Conservation (phyloP, 352 stramenopile genomes). For the Phytophthora chlamydospora region DNA sequence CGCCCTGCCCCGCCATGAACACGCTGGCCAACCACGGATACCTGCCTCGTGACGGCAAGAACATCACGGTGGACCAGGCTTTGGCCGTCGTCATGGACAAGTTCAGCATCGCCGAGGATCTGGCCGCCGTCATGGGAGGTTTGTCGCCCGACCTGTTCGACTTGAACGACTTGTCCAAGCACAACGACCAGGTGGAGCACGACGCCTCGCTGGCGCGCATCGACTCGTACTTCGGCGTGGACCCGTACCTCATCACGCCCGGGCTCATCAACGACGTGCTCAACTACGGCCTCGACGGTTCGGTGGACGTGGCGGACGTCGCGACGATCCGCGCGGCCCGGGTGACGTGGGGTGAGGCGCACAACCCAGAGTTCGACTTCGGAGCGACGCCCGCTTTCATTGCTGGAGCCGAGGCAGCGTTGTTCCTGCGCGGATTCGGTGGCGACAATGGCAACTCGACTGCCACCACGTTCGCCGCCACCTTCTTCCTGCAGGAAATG, state of each 20-base stretch:
- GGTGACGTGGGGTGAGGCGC: slow-evolving; percentile 16
- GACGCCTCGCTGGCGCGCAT: slow-evolving; percentile 31
- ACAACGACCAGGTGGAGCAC: slow-evolving; percentile 32
- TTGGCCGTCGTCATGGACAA: slow-evolving; percentile 39
- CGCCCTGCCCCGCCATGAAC: slow-evolving; percentile 57
- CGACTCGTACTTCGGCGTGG: slow-evolving; percentile 31
- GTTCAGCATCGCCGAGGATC: slow-evolving; percentile 44
- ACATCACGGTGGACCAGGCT: slow-evolving; percentile 31
- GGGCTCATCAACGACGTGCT: slow-evolving; percentile 28
- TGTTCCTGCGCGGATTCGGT: slow-evolving; percentile 26
- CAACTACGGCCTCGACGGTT: slow-evolving; percentile 27
- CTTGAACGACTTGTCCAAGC: slow-evolving; percentile 32
- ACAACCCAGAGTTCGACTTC: slow-evolving; percentile 31
- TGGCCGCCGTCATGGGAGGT: slow-evolving; percentile 22
- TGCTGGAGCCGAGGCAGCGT: slow-evolving; percentile 18
- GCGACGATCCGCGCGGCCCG: slow-evolving; percentile 17
- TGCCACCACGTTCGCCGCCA: slow-evolving; percentile 19
- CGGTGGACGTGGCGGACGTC: slow-evolving; percentile 18
- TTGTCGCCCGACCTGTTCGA: slow-evolving; percentile 29
- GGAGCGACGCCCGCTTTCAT: slow-evolving; percentile 23
- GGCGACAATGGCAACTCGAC: slow-evolving; percentile 24
- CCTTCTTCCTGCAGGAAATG: slow-evolving; percentile 34
- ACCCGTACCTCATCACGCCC: slow-evolving; percentile 23
- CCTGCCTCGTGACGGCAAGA: slow-evolving; percentile 47
- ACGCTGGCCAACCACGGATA: slow-evolving; percentile 58